phyloP scores from a whole-genome alignment of 371 early-diverging fungal genomes.

The Haplosporangium sp. region DNA sequence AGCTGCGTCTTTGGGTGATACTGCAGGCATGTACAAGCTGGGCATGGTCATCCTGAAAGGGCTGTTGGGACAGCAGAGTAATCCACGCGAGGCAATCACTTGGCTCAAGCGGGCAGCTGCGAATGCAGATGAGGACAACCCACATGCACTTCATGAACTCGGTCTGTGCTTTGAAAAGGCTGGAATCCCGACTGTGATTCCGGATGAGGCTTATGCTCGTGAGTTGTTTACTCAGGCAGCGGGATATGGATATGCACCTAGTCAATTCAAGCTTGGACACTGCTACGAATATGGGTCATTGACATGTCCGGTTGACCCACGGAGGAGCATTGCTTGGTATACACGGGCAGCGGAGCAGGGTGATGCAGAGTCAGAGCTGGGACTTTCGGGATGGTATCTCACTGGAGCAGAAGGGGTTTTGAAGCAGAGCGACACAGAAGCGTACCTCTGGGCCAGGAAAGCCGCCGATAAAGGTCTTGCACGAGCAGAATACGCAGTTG shows the following conservation, averaged over 20 bases:
- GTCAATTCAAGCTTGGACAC: slow-evolving; percentile 92
- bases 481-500: slow-evolving; percentile 92
- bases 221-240: slow-evolving; percentile 94
- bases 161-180: slow-evolving; percentile 88
- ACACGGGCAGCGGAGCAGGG: slow-evolving; percentile 91
- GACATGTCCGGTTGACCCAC: slow-evolving; percentile 89
- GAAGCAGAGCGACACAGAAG: slow-evolving; percentile 84
- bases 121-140: slow-evolving; percentile 89
- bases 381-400: slow-evolving; percentile 91
- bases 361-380: slow-evolving; percentile 84
- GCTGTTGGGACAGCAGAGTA: slow-evolving; percentile 69
- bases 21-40: slow-evolving; percentile 95
- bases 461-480: slow-evolving; percentile 87
- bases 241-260: slow-evolving; percentile 92
- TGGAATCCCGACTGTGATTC: slow-evolving; percentile 80
- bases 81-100: slow-evolving; percentile 90
- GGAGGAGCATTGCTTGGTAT: slow-evolving; percentile 96
- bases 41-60: slow-evolving; percentile 91
- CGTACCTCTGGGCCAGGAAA: slow-evolving; percentile 88
- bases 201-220: slow-evolving; percentile 87
- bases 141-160: slow-evolving; percentile 94
- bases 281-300: slow-evolving; percentile 95
- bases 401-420: slow-evolving; percentile 86
- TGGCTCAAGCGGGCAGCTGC: slow-evolving; percentile 95
- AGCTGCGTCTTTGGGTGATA: slow-evolving; percentile 93